phyloP scores from a whole-genome alignment of 1,284 basidiomycete species.

The Thecaphora thlaspeos region DNA sequence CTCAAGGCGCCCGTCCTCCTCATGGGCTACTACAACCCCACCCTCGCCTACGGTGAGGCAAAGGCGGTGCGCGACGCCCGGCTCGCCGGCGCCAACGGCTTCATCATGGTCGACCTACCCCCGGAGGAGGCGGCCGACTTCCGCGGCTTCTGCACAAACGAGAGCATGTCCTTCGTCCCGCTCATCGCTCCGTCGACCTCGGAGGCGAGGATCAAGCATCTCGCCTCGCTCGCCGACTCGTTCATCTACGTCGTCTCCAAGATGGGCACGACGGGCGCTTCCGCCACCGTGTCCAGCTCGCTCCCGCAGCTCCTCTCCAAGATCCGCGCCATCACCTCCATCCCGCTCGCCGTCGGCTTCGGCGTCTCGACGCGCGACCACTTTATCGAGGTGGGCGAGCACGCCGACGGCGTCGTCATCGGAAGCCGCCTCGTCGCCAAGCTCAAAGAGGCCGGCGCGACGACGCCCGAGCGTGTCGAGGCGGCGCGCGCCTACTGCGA shows the following conservation, averaged over 20 bases:
- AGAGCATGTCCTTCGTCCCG: conserved; percentile 90
- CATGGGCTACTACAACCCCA: conserved; percentile 78
- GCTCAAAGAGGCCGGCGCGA: conserved; percentile 65
- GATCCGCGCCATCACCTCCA: conserved; percentile 62
- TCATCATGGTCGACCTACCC: conserved; percentile 95
- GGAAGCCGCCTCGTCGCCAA: conserved; percentile 81
- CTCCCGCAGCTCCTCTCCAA: conserved; percentile 55
- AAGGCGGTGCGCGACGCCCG: conserved; percentile 84
- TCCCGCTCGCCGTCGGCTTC: conserved; percentile 92
- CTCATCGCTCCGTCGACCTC: conserved; percentile 93
- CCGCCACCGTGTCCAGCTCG: conserved; percentile 64
- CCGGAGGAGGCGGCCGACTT: conserved; percentile 93
- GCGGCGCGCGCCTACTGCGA: conserved; percentile 63
- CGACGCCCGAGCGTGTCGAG: conserved; percentile 59
- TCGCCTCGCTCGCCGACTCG: conserved; percentile 87
- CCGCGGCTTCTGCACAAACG: conserved; percentile 78
- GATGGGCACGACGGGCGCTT: conserved; percentile 98
- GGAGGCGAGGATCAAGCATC: conserved; percentile 80
- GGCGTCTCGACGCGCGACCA: conserved; percentile 90
- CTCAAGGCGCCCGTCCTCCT: conserved; percentile 82
- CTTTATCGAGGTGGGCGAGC: conserved; percentile 77
- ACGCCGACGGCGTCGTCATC: conserved; percentile 88
- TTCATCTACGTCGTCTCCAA: conserved; percentile 85
- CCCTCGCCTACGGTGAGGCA: conserved; percentile 92
- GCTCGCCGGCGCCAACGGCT: conserved; percentile 90